Evolutionary conservation across 768 basidiomycete genomes (phyloP).

Genomic region (Boletus reticuloceps): DNA sequence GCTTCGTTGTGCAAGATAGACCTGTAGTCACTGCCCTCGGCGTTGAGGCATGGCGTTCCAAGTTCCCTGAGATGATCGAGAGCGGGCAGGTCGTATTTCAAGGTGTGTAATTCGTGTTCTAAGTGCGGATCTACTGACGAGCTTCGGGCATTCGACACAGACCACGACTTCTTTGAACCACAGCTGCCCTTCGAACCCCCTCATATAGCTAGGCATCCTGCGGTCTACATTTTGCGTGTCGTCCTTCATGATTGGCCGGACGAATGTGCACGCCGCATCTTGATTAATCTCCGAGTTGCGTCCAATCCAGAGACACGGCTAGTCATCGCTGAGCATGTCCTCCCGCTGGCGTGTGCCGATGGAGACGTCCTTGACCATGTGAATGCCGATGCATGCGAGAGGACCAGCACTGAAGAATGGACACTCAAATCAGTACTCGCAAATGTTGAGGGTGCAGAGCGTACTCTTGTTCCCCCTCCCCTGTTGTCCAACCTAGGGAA

Average conservation of each 20-base stretch:
- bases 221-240: constrained; percentile 68
- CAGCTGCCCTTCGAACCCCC: constrained; percentile 42
- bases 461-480: constrained; percentile 53
- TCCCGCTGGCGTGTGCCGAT: constrained; percentile 69
- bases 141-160: constrained; percentile 26
- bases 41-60: constrained; percentile 53
- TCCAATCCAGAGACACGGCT: constrained; percentile 48
- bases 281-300: constrained; percentile 42
- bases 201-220: constrained; percentile 38
- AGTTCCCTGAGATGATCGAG: constrained; percentile 57
- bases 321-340: constrained; percentile 68
- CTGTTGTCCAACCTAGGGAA: constrained; percentile 74
- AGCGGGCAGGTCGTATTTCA: constrained; percentile 53
- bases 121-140: background rate
- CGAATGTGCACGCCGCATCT: constrained; percentile 43
- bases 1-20: constrained; percentile 58
- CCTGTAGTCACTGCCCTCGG: constrained; percentile 54
- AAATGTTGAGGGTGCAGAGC: constrained; percentile 51
- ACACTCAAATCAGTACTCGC: constrained; percentile 31
- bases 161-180: constrained; percentile 73
- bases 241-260: constrained; percentile 83
- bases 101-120: constrained; percentile 28
- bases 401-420: constrained; percentile 21
- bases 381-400: constrained; percentile 4
- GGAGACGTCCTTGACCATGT: constrained; percentile 19